Percentiles rank a stretch among this genome's conserved stretches.
These are phyloP conservation scores for Blepharisma stoltei DNA, from an alignment of 73 alveolate genomes.

Conservation along the genomic window DNA sequence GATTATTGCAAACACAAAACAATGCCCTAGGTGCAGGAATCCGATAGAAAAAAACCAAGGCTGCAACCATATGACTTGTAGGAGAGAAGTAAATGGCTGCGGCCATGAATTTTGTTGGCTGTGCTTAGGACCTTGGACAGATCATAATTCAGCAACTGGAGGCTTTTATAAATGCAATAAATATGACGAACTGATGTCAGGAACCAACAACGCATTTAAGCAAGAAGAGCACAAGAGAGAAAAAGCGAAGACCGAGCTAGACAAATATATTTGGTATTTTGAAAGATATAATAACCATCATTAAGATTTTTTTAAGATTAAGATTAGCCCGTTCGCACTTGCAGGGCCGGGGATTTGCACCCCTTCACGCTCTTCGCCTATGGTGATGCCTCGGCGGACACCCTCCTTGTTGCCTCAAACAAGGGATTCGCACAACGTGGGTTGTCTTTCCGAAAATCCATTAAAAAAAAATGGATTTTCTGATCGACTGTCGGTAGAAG, in stretches of 20 bases:
- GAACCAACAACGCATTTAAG: constrained; percentile 47
- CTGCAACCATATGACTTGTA: constrained; percentile 68
- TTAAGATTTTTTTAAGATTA: too few species aligned
- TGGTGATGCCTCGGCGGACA: too few species aligned
- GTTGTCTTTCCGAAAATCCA: constrained; percentile 43
- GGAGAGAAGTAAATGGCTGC: constrained; percentile 58
- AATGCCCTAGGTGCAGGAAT: constrained; percentile 75
- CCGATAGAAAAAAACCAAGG: constrained; percentile 78
- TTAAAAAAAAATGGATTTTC: not conserved
- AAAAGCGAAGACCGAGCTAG: constrained; percentile 70
- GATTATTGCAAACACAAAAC: constrained; percentile 62
- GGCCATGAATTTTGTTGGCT: constrained; percentile 75
- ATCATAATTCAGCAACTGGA: constrained; percentile 56
- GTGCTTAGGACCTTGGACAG: constrained; percentile 63
- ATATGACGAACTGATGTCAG: constrained; percentile 47
- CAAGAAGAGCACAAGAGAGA: constrained; percentile 60
- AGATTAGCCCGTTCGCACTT: constrained; percentile 53
- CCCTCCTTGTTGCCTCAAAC: too few species aligned
- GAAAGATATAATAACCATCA: constrained; percentile 72
- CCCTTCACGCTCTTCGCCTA: too few species aligned
- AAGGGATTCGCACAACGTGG: too few species aligned
- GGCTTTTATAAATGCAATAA: constrained; percentile 61
- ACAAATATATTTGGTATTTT: constrained; percentile 79
- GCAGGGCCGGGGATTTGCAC: too few species aligned
- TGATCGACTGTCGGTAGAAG: not conserved